A percentile compares a stretch with the other conserved stretches of the same genome.
Evolutionary conservation across 225 moss, liverwort and hornwort genomes (phyloP).

Genomic region (Physcomitrellopsis africana): DNA sequence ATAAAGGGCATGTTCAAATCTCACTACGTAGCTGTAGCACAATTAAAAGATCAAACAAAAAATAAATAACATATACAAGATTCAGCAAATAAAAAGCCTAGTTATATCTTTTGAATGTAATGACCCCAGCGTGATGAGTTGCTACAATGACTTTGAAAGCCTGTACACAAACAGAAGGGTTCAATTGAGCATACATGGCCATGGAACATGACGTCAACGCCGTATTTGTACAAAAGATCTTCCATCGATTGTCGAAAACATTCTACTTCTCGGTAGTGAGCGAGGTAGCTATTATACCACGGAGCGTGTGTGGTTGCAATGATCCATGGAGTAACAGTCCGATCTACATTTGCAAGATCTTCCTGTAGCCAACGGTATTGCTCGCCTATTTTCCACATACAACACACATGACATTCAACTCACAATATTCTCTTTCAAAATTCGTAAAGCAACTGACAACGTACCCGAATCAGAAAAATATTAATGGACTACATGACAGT

Average conservation of each 20-base stretch:
- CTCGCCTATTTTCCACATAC: too few relatives aligned
- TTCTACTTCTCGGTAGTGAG: slow-evolving; percentile 66
- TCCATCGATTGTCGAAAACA: slow-evolving; percentile 75
- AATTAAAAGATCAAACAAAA: too few relatives aligned
- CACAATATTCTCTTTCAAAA: too few relatives aligned
- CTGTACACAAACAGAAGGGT: neutral
- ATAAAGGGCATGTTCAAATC: neutral
- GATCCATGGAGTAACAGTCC: slow-evolving; percentile 60
- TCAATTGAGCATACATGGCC: slow-evolving; percentile 52
- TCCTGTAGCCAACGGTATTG: slow-evolving; percentile 57
- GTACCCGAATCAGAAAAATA: too few relatives aligned
- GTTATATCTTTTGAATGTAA: too few relatives aligned
- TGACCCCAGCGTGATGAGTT: too few relatives aligned
- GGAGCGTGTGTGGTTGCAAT: slow-evolving; percentile 64
- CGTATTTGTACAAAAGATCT: slow-evolving; percentile 49
- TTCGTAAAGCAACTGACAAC: too few relatives aligned
- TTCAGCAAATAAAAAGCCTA: too few relatives aligned
- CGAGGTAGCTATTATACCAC: slow-evolving; percentile 71
- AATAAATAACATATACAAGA: too few relatives aligned
- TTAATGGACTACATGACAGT: too few relatives aligned
- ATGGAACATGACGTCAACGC: slow-evolving; percentile 56
- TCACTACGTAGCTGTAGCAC: too few relatives aligned
- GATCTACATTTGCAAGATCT: slow-evolving; percentile 46
- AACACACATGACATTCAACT: too few relatives aligned
- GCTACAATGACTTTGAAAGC: neutral